Percentiles rank a stretch among this genome's conserved stretches.
These are phyloP conservation scores for Lactarius hengduanensis DNA, from an alignment of 768 basidiomycete species.

Conservation along the genomic window DNA sequence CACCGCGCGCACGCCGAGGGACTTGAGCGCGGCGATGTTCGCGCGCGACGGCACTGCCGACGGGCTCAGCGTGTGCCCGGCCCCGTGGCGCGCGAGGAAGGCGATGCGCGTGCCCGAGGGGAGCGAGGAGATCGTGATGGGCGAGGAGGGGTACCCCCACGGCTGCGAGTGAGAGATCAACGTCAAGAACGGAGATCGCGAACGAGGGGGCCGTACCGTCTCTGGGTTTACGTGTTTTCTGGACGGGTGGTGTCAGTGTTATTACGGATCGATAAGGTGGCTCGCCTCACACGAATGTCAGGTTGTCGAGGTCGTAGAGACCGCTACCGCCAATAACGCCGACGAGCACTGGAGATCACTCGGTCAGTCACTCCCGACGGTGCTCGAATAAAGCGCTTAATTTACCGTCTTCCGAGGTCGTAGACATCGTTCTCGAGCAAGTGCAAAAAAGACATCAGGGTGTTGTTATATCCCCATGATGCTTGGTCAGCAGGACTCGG, in stretches of 20 bases:
- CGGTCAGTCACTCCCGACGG: neutral
- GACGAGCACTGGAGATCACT: slow-evolving; percentile 55
- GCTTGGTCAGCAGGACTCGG: neutral
- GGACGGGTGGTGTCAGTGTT: slow-evolving; percentile 4
- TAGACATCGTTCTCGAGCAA: slow-evolving; percentile 7
- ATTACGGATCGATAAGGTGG: neutral
- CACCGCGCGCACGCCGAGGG: slow-evolving; percentile 83
- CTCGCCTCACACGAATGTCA: slow-evolving; percentile 74
- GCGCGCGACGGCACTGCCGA: slow-evolving; percentile 82
- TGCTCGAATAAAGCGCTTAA: neutral
- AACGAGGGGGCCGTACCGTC: slow-evolving; percentile 53
- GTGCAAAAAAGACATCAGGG: neutral
- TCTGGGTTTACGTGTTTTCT: slow-evolving; percentile 77
- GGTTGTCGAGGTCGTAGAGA: slow-evolving; percentile 88
- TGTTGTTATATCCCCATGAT: slow-evolving; percentile 8
- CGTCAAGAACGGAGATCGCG: too few relatives aligned
- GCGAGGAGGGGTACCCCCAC: slow-evolving; percentile 90
- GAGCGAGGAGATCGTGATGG: slow-evolving; percentile 88
- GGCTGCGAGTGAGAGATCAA: slow-evolving; percentile 51
- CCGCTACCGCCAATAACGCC: slow-evolving; percentile 94
- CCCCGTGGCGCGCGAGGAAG: slow-evolving; percentile 90
- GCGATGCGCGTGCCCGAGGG: slow-evolving; percentile 80
- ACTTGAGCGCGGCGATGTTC: slow-evolving; percentile 95
- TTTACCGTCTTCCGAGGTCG: slow-evolving; percentile 14
- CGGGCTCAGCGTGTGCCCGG: slow-evolving; percentile 75